Conservation (phyloP, 345 rosid genomes). For the Trapa bicornis region DNA sequence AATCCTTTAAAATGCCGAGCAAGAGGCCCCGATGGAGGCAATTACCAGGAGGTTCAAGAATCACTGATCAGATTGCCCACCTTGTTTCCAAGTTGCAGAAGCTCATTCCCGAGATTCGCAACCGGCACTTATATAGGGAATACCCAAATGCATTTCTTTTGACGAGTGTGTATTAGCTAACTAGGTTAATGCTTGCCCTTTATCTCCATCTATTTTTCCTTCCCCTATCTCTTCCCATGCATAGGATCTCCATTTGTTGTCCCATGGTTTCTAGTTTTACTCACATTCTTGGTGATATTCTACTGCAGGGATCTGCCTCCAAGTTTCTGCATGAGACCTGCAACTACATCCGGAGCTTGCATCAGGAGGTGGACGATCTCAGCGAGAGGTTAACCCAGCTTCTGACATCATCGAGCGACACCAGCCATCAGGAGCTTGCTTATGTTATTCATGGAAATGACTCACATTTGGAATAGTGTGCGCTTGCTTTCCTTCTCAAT, state of each 20-base stretch:
- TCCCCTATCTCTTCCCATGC: too few relatives aligned
- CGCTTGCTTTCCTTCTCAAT: neutral
- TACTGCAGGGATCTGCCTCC: conserved; percentile 66
- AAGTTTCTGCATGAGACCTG: conserved; percentile 95
- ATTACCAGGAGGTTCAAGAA: conserved; percentile 36
- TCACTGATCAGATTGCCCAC: conserved; percentile 66
- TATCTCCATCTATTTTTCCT: too few relatives aligned
- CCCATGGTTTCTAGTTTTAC: too few relatives aligned
- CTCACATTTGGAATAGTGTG: neutral
- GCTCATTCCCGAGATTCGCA: conserved; percentile 71
- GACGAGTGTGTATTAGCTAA: too few relatives aligned
- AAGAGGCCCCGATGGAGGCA: conserved; percentile 76
- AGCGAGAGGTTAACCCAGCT: conserved; percentile 85
- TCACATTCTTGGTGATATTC: too few relatives aligned
- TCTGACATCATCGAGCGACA: conserved; percentile 59
- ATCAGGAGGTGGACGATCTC: conserved; percentile 82
- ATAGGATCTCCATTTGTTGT: neutral
- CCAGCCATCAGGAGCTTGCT: conserved; percentile 77
- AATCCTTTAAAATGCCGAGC: conserved; percentile 47
- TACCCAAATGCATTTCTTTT: too few relatives aligned
- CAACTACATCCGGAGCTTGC: conserved; percentile 85
- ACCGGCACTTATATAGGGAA: conserved; percentile 68
- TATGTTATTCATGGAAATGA: conserved; percentile 24
- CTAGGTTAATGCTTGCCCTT: neutral
- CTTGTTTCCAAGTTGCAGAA: conserved; percentile 72